Conservation (phyloP, 371 early-diverging fungal species). For the Mucor plumbeus region DNA sequence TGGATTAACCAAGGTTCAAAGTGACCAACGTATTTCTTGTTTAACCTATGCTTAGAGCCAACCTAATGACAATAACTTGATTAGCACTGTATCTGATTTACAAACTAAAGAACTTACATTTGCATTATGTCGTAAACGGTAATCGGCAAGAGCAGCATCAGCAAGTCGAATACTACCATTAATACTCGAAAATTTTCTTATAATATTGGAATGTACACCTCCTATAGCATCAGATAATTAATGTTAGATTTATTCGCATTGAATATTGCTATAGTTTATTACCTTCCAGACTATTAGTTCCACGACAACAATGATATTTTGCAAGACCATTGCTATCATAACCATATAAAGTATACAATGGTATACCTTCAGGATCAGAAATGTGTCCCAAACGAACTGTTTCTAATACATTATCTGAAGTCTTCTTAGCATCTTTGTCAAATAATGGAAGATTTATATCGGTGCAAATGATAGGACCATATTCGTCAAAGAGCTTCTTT, state of each 20-base stretch:
- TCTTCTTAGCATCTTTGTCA: not conserved
- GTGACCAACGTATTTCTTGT: too few relatives aligned
- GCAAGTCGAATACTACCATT: constrained; percentile 4
- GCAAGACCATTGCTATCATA: not conserved
- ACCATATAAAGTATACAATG: not conserved
- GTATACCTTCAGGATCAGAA: not conserved
- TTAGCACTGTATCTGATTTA: too few relatives aligned
- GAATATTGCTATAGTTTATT: too few relatives aligned
- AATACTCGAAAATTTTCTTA: constrained; percentile 4
- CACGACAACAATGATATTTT: not conserved
- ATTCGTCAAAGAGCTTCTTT: not conserved
- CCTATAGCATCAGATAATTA: not conserved
- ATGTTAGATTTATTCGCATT: too few relatives aligned
- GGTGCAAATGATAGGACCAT: not conserved
- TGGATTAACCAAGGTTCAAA: too few relatives aligned
- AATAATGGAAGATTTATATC: not conserved
- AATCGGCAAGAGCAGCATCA: not conserved
- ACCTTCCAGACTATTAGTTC: not conserved
- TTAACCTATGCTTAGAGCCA: too few relatives aligned
- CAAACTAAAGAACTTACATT: too few relatives aligned
- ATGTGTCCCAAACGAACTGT: not conserved
- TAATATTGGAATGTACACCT: constrained; percentile 5
- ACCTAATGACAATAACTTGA: too few relatives aligned
- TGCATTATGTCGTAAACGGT: constrained; percentile 12
- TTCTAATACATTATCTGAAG: not conserved